Evolutionary conservation across 1,284 basidiomycete genomes (phyloP).

Genomic region (Ganoderma meredithae): DNA sequence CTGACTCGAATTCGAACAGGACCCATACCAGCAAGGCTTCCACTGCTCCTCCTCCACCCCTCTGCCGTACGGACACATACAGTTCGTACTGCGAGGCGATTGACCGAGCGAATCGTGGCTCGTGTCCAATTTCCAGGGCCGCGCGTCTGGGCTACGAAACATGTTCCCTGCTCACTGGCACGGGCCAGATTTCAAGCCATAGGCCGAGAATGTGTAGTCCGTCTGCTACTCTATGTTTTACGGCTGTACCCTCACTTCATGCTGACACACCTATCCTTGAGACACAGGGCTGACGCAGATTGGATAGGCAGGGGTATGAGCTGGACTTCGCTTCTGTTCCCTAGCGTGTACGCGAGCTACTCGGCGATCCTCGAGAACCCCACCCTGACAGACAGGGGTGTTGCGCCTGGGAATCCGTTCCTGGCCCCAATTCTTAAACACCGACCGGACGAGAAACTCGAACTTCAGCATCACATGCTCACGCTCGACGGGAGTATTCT

Average conservation of each 20-base stretch:
- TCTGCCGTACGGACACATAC: slow-evolving; percentile 41
- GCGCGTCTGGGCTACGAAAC: slow-evolving; percentile 69
- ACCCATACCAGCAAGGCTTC: too few relatives aligned
- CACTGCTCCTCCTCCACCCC: too few relatives aligned
- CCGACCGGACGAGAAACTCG: slow-evolving; percentile 46
- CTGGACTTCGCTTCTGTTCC: slow-evolving; percentile 80
- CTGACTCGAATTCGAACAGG: too few relatives aligned
- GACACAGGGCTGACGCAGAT: too few relatives aligned
- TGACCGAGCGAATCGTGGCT: slow-evolving; percentile 71
- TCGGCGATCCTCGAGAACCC: slow-evolving; percentile 74
- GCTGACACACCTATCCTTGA: too few relatives aligned
- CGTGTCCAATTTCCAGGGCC: slow-evolving; percentile 63
- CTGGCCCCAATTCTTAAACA: slow-evolving; percentile 79
- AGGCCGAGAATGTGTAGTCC: slow-evolving; percentile 83
- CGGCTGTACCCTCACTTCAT: too few relatives aligned
- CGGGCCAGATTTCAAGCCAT: slow-evolving; percentile 71
- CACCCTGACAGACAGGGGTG: slow-evolving; percentile 71
- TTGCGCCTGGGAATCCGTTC: slow-evolving; percentile 78
- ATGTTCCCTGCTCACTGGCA: slow-evolving; percentile 65
- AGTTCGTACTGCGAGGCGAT: slow-evolving; percentile 62
- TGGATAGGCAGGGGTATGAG: slow-evolving; percentile 66
- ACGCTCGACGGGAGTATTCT: slow-evolving; percentile 32
- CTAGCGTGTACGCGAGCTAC: slow-evolving; percentile 60
- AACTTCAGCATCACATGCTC: too few relatives aligned
- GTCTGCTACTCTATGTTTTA: slow-evolving; percentile 53